Base-by-base conservation (phyloP, 352 stramenopile genomes). In the Blastocystis sp. region DNA sequence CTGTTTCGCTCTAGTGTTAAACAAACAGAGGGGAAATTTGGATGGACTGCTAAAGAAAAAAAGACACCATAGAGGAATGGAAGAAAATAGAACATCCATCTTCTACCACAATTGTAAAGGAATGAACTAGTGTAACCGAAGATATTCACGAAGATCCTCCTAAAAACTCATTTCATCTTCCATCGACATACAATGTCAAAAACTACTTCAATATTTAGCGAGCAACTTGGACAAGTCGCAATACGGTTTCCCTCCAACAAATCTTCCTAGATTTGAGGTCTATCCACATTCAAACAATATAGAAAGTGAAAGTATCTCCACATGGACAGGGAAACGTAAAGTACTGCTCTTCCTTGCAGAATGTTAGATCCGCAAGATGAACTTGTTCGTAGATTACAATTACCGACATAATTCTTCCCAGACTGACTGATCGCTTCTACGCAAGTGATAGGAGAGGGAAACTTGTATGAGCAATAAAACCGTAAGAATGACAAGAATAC, bases 321-420 rank as follows among this genome's bases (percentile, higher is more conserved):
- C 77, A 87, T 4, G 77, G 77, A 58, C 77, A 87, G 1, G 77
- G 77, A 42, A 74, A 87, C 19, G 65, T 74, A 42, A 87, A 87
- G 24, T 61, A 61, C 42, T 61, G 4, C 21, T 77, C 54, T 43
- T 87, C 77, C n/a, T 27, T 42, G 54, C 57, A 27, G 35, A 75
- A 87, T 24, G 56, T 42, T 27, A 87, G 49, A 58, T 75, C 37
- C 29, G 14, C 19, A 6, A 87, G 49, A 27, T 16, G 29, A 11
- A 87, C 43, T 27, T 87, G 51, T 77, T 87, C 77, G 49, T 87
- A 87, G 37, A 87, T 87, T 63, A 74, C 59, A 57, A 87, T 21
- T 2, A 39, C 27, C 35, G 54, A 56, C 65, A 87, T 87, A 21
- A 11, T 54, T 6, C 37, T 19, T 24, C 35, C 1, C 7, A 35